phyloP scores from a whole-genome alignment of 441 rosid species.

The Aleurites moluccanus region DNA sequence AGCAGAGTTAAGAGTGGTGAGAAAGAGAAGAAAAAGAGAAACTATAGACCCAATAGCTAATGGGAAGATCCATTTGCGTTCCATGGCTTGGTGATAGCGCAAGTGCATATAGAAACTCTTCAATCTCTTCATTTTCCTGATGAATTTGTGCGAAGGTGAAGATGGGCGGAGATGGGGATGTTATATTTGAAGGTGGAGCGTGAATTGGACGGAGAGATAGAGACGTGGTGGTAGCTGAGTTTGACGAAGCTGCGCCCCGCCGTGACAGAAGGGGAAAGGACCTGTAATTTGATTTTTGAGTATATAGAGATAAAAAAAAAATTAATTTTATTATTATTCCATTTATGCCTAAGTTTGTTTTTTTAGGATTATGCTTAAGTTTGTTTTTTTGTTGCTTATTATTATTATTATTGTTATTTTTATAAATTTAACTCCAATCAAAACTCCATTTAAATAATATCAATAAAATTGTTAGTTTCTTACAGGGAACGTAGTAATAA shows the following conservation, averaged over 20 bases:
- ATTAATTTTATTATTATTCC: no score
- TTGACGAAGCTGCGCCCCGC: neutral
- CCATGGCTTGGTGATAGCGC: slow-evolving; percentile 45
- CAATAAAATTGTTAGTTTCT: no score
- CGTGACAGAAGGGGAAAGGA: slow-evolving; percentile 19
- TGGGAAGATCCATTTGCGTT: slow-evolving; percentile 79
- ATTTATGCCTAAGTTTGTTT: no score
- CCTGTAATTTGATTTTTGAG: neutral
- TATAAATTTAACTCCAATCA: no score
- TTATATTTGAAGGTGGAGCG: neutral
- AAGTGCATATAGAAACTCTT: slow-evolving; percentile 34
- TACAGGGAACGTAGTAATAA: no score
- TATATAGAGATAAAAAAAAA: neutral
- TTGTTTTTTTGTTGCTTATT: no score
- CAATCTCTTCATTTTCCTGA: slow-evolving; percentile 30
- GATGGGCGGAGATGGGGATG: neutral
- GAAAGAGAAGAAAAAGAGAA: slow-evolving; percentile 55
- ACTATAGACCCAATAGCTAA: slow-evolving; percentile 68
- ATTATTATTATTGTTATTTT: no score
- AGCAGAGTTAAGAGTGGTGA: slow-evolving; percentile 60
- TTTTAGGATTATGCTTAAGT: no score
- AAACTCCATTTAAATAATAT: no score
- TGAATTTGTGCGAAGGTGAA: neutral
- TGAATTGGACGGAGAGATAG: neutral
- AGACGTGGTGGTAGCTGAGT: neutral